Percentiles rank a stretch among this genome's conserved stretches.
These are phyloP conservation scores for Daldinia concentrica DNA, from an alignment of 495 filamentous ascomycete species.

Conservation along the genomic window DNA sequence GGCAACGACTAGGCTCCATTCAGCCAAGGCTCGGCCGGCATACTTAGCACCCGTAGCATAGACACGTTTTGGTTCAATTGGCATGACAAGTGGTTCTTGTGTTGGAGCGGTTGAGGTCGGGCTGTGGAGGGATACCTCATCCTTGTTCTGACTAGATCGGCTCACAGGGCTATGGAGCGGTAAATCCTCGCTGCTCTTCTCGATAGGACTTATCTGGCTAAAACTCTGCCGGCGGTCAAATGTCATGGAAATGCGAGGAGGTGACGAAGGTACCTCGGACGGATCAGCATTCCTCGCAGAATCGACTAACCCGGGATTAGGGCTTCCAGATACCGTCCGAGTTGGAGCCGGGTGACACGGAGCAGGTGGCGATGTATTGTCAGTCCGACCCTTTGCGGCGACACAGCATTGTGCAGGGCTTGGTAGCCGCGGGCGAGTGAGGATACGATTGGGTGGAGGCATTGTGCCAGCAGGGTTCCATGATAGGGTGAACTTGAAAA, in stretches of 20 bases:
- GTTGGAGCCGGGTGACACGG: conserved; percentile 56
- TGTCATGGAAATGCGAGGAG: conserved; percentile 29
- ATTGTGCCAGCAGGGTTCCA: conserved; percentile 43
- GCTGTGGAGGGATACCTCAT: conserved; percentile 26
- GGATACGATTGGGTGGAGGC: conserved; percentile 52
- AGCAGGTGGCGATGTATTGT: conserved; percentile 50
- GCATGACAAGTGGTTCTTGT: conserved; percentile 46
- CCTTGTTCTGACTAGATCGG: conserved; percentile 22
- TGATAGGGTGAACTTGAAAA: conserved; percentile 58
- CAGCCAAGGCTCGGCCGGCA: conserved; percentile 85
- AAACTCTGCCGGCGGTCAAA: conserved; percentile 35
- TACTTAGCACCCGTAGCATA: conserved; percentile 67
- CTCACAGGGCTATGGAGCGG: conserved; percentile 29
- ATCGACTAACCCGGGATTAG: conserved; percentile 55
- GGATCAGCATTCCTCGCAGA: conserved; percentile 55
- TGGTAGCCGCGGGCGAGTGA: conserved; percentile 80
- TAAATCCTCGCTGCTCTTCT: conserved; percentile 35
- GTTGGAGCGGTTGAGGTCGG: conserved; percentile 14
- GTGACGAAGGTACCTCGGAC: conserved; percentile 25
- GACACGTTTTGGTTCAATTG: conserved; percentile 51
- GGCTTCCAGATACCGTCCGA: conserved; percentile 53
- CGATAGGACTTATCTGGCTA: conserved; percentile 28
- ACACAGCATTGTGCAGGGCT: conserved; percentile 70
- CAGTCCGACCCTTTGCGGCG: conserved; percentile 51
- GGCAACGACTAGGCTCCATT: conserved; percentile 84